A percentile compares a stretch with the other conserved stretches of the same genome.
Conservation (phyloP, 345 rosid genomes). For the Aethionema arabicum region DNA sequence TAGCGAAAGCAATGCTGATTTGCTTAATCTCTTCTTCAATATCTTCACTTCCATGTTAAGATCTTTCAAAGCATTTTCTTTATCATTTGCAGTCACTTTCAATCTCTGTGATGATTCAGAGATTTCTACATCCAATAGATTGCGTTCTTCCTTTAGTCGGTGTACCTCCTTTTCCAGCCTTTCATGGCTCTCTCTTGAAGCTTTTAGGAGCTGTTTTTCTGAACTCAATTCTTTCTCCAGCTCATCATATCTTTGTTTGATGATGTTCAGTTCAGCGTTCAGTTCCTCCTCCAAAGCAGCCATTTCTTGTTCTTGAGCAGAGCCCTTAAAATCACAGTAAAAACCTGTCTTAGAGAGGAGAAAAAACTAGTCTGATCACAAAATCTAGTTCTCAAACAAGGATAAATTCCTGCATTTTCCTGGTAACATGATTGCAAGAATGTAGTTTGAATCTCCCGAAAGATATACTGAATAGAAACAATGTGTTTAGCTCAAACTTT, state of each 20-base stretch:
- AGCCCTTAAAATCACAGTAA: conserved; percentile 57
- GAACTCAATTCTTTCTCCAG: conserved; percentile 49
- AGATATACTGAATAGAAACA: background rate
- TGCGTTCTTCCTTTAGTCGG: conserved; percentile 61
- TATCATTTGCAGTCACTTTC: conserved; percentile 43
- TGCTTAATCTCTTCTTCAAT: conserved; percentile 75
- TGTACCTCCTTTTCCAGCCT: conserved; percentile 58
- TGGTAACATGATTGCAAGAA: background rate
- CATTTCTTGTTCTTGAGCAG: conserved; percentile 43
- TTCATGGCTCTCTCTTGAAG: conserved; percentile 47
- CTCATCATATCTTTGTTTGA: conserved; percentile 50
- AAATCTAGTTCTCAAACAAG: conserved; percentile 12
- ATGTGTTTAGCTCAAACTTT: conserved; percentile 3
- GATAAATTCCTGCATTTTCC: background rate
- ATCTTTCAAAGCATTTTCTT: conserved; percentile 64
- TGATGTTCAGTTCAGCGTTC: conserved; percentile 42
- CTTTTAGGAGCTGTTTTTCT: conserved; percentile 50
- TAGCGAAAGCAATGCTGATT: conserved; percentile 59
- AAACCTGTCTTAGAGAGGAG: conserved; percentile 45
- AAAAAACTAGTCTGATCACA: conserved; percentile 26
- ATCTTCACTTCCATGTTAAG: conserved; percentile 53
- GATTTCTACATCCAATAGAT: conserved; percentile 41
- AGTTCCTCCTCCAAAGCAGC: conserved; percentile 45
- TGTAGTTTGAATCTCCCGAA: background rate
- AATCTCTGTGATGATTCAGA: conserved; percentile 51